A percentile compares a stretch with the other conserved stretches of the same genome.
Conservation (phyloP, 306 rosid species). For the Castanea sativa region DNA sequence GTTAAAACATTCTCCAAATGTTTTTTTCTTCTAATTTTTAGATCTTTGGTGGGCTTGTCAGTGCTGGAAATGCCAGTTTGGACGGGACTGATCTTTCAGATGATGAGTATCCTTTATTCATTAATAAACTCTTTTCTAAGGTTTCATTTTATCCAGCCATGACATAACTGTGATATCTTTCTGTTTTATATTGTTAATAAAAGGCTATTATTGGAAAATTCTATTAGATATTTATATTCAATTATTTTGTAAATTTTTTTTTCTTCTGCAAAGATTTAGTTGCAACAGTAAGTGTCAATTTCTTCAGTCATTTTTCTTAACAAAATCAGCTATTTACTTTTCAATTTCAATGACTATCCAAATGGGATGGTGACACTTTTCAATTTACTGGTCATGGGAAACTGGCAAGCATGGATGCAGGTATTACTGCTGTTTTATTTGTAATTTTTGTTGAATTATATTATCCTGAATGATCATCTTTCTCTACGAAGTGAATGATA, state of each 20-base stretch:
- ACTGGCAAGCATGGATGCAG: constrained; percentile 84
- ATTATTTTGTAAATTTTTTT: neutral
- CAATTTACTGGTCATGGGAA: constrained; percentile 84
- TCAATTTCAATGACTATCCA: constrained; percentile 92
- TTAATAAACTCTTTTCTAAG: constrained; percentile 6
- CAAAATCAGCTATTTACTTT: constrained; percentile 77
- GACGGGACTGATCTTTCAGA: constrained; percentile 63
- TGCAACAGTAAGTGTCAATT: constrained; percentile 15
- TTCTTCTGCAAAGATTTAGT: constrained; percentile 14
- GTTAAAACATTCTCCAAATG: neutral
- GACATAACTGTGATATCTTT: neutral
- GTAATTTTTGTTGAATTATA: neutral
- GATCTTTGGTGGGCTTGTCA: constrained; percentile 94
- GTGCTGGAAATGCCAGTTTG: constrained; percentile 75
- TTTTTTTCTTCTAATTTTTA: constrained; percentile 18
- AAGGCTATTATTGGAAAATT: neutral
- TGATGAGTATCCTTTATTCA: constrained; percentile 78
- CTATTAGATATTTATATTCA: neutral
- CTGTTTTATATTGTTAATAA: neutral
- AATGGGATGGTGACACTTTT: constrained; percentile 99
- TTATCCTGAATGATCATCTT: constrained; percentile 8
- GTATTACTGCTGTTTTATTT: constrained; percentile 37
- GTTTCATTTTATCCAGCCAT: constrained; percentile 20
- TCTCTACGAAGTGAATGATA: constrained; percentile 18
- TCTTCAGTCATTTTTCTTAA: constrained; percentile 54